phyloP scores from a whole-genome alignment of 768 basidiomycete genomes.

The Chalciporus pseudorubinellus region DNA sequence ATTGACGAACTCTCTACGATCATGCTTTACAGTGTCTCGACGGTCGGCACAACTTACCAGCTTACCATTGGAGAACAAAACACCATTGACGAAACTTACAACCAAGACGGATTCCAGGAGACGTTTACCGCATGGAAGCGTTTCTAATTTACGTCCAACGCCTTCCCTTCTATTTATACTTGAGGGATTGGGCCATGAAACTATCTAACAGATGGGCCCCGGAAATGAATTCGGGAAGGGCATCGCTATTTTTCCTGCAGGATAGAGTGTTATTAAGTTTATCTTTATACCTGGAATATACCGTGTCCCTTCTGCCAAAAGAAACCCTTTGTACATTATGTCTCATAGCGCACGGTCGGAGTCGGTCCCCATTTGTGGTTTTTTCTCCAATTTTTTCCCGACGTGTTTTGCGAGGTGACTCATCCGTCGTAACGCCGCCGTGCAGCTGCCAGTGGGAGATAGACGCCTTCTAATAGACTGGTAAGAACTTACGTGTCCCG shows the following conservation, averaged over 20 bases:
- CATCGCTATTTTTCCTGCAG: not conserved
- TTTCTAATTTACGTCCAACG: conserved; percentile 13
- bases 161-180: not conserved
- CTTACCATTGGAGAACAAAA: conserved; percentile 36
- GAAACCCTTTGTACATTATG: too few species aligned
- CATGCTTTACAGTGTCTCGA: conserved; percentile 46
- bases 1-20: conserved; percentile 42
- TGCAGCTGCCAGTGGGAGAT: too few species aligned
- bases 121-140: conserved; percentile 38
- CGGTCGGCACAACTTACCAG: conserved; percentile 43
- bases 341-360: too few species aligned
- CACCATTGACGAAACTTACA: conserved; percentile 36
- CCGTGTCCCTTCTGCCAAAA: too few species aligned
- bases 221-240: not conserved
- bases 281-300: too few species aligned
- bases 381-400: too few species aligned
- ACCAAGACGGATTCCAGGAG: conserved; percentile 45
- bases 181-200: not conserved
- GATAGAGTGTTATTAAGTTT: too few species aligned
- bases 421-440: not conserved
- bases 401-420: too few species aligned
- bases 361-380: too few species aligned
- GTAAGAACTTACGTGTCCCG: conserved; percentile 13
- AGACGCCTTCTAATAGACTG: not conserved
- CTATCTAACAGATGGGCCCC: not conserved